These are phyloP conservation scores for Globisporangium spinosum DNA, from an alignment of 352 stramenopile genomes.

Conservation along the genomic window DNA sequence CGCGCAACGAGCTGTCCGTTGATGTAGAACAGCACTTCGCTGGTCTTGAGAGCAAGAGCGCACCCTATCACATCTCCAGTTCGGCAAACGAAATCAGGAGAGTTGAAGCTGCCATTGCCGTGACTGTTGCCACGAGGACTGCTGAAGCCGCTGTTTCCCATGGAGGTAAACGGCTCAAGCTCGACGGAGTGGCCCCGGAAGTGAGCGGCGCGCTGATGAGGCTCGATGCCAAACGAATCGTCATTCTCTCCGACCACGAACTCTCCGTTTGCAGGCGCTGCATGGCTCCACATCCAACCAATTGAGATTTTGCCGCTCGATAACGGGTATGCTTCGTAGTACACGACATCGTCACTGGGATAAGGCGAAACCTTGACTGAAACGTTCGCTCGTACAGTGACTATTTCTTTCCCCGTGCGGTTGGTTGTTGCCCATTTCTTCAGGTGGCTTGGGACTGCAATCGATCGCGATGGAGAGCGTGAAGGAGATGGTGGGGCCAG, in stretches of 20 bases:
- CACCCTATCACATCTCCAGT: conserved; percentile 61
- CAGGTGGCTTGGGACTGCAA: conserved; percentile 31
- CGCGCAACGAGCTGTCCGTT: conserved; percentile 43
- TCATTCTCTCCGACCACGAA: conserved; percentile 38
- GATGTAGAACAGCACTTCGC: conserved; percentile 52
- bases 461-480: conserved; percentile 29
- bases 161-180: conserved; percentile 21
- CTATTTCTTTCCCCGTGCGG: conserved; percentile 36
- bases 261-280: conserved; percentile 12
- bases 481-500: conserved; percentile 32
- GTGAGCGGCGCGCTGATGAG: conserved; percentile 30
- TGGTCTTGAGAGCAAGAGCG: conserved; percentile 25
- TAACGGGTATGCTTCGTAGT: conserved; percentile 53
- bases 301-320: conserved; percentile 49
- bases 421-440: conserved; percentile 61
- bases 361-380: conserved; percentile 12
- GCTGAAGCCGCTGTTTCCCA: conserved; percentile 18
- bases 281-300: conserved; percentile 38
- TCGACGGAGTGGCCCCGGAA: conserved; percentile 23
- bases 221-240: conserved; percentile 44
- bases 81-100: conserved; percentile 44
- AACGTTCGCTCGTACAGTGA: conserved; percentile 35
- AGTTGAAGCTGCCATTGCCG: conserved; percentile 14
- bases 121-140: conserved; percentile 39
- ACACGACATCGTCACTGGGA: conserved; percentile 23